These are phyloP conservation scores for Microbotryum saponariae DNA, from an alignment of 1,284 basidiomycete species.

Conservation along the genomic window DNA sequence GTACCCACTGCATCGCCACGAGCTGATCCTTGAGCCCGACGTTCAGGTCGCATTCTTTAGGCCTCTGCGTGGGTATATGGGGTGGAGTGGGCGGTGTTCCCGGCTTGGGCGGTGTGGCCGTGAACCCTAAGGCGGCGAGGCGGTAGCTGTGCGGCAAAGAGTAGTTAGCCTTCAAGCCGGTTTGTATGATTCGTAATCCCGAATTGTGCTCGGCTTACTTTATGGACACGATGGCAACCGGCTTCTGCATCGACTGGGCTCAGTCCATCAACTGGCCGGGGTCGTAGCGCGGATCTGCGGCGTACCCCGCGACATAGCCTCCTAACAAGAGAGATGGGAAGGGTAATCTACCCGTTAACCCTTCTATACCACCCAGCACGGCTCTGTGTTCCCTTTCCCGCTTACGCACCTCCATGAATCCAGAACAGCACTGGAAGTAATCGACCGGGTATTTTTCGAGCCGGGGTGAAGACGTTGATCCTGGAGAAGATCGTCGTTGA, in stretches of 20 bases:
- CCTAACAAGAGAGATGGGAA: neutral
- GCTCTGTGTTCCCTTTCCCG: neutral
- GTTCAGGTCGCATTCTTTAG: constrained; percentile 28
- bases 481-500: constrained; percentile 3
- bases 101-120: constrained; percentile 20
- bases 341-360: no score
- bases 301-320: constrained; percentile 20
- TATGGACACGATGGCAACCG: constrained; percentile 24
- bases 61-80: constrained; percentile 19
- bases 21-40: constrained; percentile 31
- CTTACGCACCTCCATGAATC: constrained; percentile 17
- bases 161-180: neutral
- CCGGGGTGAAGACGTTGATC: constrained; percentile 26
- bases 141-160: constrained; percentile 21
- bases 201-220: constrained; percentile 8
- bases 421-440: constrained; percentile 27
- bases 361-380: no score
- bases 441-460: constrained; percentile 6
- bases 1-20: constrained; percentile 24
- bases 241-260: constrained; percentile 13
- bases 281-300: constrained; percentile 21
- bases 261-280: constrained; percentile 21
- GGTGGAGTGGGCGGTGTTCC: constrained; percentile 11
- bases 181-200: neutral
- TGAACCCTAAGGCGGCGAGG: constrained; percentile 24